Conservation (phyloP, 257 asterid species). For the Phtheirospermum japonicum region DNA sequence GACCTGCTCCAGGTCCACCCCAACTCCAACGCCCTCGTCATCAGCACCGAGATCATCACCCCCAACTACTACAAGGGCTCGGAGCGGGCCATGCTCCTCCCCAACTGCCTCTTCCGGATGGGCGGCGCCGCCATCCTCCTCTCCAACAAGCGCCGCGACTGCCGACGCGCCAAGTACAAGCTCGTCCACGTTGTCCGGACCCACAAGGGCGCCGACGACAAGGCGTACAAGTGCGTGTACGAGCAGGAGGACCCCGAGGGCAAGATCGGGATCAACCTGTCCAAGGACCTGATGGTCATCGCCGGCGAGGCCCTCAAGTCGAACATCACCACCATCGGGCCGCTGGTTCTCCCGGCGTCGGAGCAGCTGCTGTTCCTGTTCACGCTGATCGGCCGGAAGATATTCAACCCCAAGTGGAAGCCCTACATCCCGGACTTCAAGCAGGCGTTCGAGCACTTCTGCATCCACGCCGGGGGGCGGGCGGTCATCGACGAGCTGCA, state of each 20-base stretch:
- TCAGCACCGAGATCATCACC: too few species aligned
- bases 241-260: constrained; percentile 25
- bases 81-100: not conserved
- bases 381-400: constrained; percentile 48
- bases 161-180: not conserved
- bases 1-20: too few species aligned
- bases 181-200: not conserved
- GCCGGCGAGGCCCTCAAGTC: constrained; percentile 52
- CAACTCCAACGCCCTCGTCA: too few species aligned
- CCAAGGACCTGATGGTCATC: constrained; percentile 61
- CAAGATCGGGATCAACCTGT: constrained; percentile 50
- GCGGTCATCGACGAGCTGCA: too few species aligned
- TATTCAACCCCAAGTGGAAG: too few species aligned
- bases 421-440: too few species aligned
- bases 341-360: constrained; percentile 43
- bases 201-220: too few species aligned
- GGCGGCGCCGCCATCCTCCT: constrained; percentile 20
- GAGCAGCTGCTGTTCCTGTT: constrained; percentile 53
- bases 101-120: constrained; percentile 23
- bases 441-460: too few species aligned
- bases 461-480: too few species aligned
- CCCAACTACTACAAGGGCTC: not conserved
- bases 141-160: constrained; percentile 10
- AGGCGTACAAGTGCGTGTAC: too few species aligned
- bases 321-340: too few species aligned